phyloP scores from a whole-genome alignment of 768 basidiomycete genomes.

The Chalciporus piperatus region DNA sequence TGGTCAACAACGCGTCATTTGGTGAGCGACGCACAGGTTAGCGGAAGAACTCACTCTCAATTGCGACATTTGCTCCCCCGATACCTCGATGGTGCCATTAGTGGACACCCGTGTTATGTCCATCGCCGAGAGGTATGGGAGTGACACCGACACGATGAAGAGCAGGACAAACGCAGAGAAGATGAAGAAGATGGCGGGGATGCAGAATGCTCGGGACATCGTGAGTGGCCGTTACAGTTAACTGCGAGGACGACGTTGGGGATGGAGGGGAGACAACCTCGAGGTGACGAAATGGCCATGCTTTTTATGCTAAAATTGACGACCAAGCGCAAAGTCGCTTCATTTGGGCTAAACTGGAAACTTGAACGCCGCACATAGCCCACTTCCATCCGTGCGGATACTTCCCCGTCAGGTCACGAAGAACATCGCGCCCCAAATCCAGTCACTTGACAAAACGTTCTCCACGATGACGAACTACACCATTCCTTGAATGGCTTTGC shows the following conservation, averaged over 20 bases:
- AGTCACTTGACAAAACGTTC: too few species aligned
- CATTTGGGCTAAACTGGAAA: neutral
- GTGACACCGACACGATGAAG: slow-evolving; percentile 66
- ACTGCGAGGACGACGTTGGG: slow-evolving; percentile 3
- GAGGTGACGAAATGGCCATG: slow-evolving; percentile 1
- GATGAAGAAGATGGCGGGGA: slow-evolving; percentile 58
- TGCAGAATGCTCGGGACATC: slow-evolving; percentile 54
- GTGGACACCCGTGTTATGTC: slow-evolving; percentile 65
- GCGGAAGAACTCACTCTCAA: slow-evolving; percentile 47
- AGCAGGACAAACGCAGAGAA: slow-evolving; percentile 62
- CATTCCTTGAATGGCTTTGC: too few species aligned
- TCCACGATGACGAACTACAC: too few species aligned
- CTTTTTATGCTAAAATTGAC: slow-evolving; percentile 16
- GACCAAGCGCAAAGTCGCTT: neutral
- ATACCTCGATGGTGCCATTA: slow-evolving; percentile 26
- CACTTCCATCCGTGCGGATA: neutral
- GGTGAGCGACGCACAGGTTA: neutral
- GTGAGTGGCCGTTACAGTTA: neutral
- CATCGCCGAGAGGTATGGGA: slow-evolving; percentile 64
- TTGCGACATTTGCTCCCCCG: slow-evolving; percentile 36
- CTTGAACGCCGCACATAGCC: neutral
- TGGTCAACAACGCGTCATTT: slow-evolving; percentile 3
- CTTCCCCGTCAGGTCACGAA: too few species aligned
- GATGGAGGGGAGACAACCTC: slow-evolving; percentile 1
- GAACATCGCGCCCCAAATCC: too few species aligned